Base-by-base conservation (phyloP, 2,329 filamentous ascomycete genomes). In the Cryphonectria carpinicola region DNA sequence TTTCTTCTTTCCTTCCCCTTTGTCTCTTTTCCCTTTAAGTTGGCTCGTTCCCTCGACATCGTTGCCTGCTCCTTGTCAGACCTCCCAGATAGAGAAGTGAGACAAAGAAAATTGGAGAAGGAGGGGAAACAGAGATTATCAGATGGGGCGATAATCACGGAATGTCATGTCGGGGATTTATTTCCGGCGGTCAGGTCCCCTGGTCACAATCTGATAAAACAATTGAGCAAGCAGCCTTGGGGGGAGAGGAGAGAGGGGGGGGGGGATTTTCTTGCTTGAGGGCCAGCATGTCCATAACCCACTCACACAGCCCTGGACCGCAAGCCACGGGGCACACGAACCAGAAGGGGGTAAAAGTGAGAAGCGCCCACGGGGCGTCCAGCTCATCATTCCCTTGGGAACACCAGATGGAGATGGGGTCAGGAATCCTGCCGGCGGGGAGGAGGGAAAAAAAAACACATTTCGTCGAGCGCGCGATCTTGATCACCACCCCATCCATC, bases 131-230 rank as follows among this genome's bases (percentile, higher is more conserved):
- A 52, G 13, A 67, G 49, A 28, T 68, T 54, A 54, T 68, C 58
- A 68, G 66, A 68, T 68, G 66, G 66, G 6, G 66, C 56, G 39
- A 68, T 62, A 52, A 49, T 49, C 37, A n/a, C 35, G 32, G 28
- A 22, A 14, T 35, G n/a, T 14, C 43, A 39, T 41, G 28, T 32
- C 32, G 43, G 8, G 41, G 43, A 13, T 37, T 35, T 61, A 52
- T 37, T 37, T 37, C 28, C 25, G 25, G 54, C 22, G 3, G 32
- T 22, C 4, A 37, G 28, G 14, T 17, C 46, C 6, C 32, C 32
- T 2, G 52, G 52, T 28, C 25, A 35, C 28, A 10, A 58, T 56
- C 52, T 58, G 65, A 66, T 66, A 58, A 58, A 37, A 17, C 35
- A 49, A n/a, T 28, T 56, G 43, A 32, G 32, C 17, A 65, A 17